Evolutionary conservation across 2,329 filamentous ascomycete genomes (phyloP), one percentile per base, ranked within the genome.

Genomic region (Aspergillus eucalypticola): DNA sequence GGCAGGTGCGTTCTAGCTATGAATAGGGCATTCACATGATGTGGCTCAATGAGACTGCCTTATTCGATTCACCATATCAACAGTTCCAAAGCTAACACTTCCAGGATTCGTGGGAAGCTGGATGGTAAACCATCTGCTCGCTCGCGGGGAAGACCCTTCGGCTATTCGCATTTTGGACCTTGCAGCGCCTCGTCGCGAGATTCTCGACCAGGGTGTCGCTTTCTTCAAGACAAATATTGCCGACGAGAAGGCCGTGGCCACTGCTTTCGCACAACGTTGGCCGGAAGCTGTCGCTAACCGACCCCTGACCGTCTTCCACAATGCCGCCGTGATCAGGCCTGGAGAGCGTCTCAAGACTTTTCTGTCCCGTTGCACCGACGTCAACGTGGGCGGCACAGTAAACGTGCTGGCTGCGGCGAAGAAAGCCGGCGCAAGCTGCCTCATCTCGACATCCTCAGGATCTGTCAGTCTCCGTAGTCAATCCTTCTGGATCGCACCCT

Each of bases 281-380:
- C 73, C 77, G 2, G 52, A 69, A 2, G 68, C 70, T 1, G 74
- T 79, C 5, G 73, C 78, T 5, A 50, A 70, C 4, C 74, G 81
- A 3, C 83, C 84, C 1, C 71, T 86, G 23, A 85, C 83, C 1
- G 83, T 86, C 13, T 85, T 83, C 66, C 84, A 86, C 72, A 85
- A 81, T 0, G 84, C 83, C 2, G 84, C 84, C 1, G 75, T 80
- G 5, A 85, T 86, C 60, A 75, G 82, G 10, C 78, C 82, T 0
- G 78, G 75, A 15, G 83, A 86, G 58, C 79, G 84, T 6, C 75
- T 78, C 53, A 66, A 69, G 49, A 70, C 76, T 32, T 73, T 82
- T 32, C 83, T 85, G 62, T 69, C 75, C 23, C 77, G 79, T 25
- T 77, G 78, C 56, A 76, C 76, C 52, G 71, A 74, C 17, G 82